A percentile compares a stretch with the other conserved stretches of the same genome.
Conservation (phyloP, 768 basidiomycete genomes). For the Termitomyces eurrhizus region DNA sequence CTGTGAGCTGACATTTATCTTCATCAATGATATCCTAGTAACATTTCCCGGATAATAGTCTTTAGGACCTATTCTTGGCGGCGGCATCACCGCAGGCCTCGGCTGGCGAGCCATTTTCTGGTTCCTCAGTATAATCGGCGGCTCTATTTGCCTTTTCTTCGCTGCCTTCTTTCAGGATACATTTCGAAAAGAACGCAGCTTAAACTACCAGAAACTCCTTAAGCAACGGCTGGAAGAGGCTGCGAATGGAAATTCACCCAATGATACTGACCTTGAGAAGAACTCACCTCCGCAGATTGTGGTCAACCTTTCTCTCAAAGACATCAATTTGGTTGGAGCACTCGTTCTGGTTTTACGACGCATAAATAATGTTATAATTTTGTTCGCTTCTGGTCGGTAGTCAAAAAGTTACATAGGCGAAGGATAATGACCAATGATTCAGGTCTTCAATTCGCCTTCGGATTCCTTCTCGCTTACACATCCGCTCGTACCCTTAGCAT, state of each 20-base stretch:
- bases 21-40: neutral
- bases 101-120: conserved; percentile 83
- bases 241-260: neutral
- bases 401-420: neutral
- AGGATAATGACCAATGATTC: neutral
- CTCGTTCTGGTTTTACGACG: conserved; percentile 53
- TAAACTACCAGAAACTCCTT: conserved; percentile 70
- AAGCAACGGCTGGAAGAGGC: conserved; percentile 34
- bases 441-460: conserved; percentile 72
- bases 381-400: conserved; percentile 59
- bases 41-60: conserved; percentile 23
- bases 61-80: conserved; percentile 72
- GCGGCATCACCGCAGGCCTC: conserved; percentile 59
- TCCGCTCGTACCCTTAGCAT: conserved; percentile 63
- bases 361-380: conserved; percentile 63
- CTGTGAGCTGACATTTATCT: conserved; percentile 27
- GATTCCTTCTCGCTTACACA: conserved; percentile 71
- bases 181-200: conserved; percentile 77
- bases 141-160: conserved; percentile 51
- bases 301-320: conserved; percentile 55
- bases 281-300: conserved; percentile 18
- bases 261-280: conserved; percentile 19
- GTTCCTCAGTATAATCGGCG: conserved; percentile 68
- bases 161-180: conserved; percentile 75
- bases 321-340: conserved; percentile 74